Percentiles rank a stretch among this genome's conserved stretches.
These are phyloP conservation scores for Nakazawaea anatomiae DNA, from an alignment of 805 yeast species.

Conservation along the genomic window DNA sequence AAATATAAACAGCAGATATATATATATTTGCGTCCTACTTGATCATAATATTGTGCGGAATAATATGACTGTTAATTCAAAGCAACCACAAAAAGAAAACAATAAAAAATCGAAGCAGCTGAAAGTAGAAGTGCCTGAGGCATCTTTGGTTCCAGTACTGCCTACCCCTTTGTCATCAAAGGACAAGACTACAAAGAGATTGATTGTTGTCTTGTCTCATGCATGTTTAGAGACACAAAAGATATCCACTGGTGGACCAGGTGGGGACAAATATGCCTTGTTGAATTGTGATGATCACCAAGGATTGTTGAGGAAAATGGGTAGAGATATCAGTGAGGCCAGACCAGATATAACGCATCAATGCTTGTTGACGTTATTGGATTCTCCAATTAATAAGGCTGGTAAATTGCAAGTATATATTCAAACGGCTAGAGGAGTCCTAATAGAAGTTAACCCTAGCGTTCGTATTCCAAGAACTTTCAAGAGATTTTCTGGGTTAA, in stretches of 20 bases:
- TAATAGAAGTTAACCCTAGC: conserved; percentile 91
- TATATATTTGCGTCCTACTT: too few relatives aligned
- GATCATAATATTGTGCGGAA: too few relatives aligned
- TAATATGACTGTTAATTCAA: not conserved
- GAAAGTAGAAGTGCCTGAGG: conserved; percentile 30
- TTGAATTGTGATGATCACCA: conserved; percentile 98
- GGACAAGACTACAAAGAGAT: conserved; percentile 80
- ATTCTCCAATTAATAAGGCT: conserved; percentile 97
- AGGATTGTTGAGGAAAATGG: conserved; percentile 91
- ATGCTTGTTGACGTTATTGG: conserved; percentile 87
- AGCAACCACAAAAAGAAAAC: conserved; percentile 30
- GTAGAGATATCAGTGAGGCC: conserved; percentile 95
- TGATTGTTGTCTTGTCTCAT: conserved; percentile 91
- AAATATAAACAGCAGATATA: not conserved
- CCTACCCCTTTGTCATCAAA: conserved; percentile 77
- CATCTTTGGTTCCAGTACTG: conserved; percentile 81
- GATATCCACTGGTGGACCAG: conserved; percentile 69
- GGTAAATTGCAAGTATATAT: conserved; percentile 95
- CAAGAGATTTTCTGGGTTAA: conserved; percentile 93
- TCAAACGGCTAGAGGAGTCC: conserved; percentile 91
- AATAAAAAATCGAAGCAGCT: not conserved
- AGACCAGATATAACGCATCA: conserved; percentile 99
- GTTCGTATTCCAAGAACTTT: conserved; percentile 98
- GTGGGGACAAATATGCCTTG: conserved; percentile 88
- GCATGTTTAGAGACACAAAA: conserved; percentile 96